Evolutionary conservation across 352 stramenopile species (phyloP).

Genomic region (Pythium sukuiense): DNA sequence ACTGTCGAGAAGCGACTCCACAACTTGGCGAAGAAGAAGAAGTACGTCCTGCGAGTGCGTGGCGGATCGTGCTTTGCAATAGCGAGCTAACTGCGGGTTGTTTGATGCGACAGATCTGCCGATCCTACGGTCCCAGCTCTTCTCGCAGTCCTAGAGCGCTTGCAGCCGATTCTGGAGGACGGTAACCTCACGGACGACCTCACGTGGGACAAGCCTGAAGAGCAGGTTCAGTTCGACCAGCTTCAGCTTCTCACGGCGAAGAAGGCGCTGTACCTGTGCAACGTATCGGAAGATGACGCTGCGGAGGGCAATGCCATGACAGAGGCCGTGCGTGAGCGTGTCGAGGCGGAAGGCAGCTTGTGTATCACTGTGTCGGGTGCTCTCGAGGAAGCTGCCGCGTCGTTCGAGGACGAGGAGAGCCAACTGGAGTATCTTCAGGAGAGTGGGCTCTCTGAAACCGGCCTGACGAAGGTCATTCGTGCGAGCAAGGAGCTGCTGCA

Average conservation of each 20-base stretch:
- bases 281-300: constrained; percentile 95
- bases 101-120: constrained; percentile 33
- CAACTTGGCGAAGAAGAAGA: constrained; percentile 81
- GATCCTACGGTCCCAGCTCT: constrained; percentile 58
- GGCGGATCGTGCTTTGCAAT: neutral
- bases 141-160: constrained; percentile 55
- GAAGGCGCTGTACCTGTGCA: constrained; percentile 97
- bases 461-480: constrained; percentile 84
- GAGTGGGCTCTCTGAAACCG: constrained; percentile 69
- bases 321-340: constrained; percentile 60
- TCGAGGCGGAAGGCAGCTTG: constrained; percentile 67
- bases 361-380: constrained; percentile 76
- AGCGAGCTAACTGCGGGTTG: constrained; percentile 6
- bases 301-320: constrained; percentile 94
- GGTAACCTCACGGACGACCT: constrained; percentile 62
- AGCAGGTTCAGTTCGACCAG: constrained; percentile 83
- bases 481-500: constrained; percentile 93
- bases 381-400: constrained; percentile 76
- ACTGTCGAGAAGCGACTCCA: constrained; percentile 69
- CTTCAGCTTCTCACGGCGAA: constrained; percentile 90
- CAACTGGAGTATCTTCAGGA: constrained; percentile 94
- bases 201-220: constrained; percentile 75
- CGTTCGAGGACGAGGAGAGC: constrained; percentile 89
- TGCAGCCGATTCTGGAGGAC: constrained; percentile 80
- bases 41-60: constrained; percentile 24